Evolutionary conservation across 352 stramenopile genomes (phyloP), one percentile per base, ranked within the genome.

Genomic region (Globisporangium recalcitrans): DNA sequence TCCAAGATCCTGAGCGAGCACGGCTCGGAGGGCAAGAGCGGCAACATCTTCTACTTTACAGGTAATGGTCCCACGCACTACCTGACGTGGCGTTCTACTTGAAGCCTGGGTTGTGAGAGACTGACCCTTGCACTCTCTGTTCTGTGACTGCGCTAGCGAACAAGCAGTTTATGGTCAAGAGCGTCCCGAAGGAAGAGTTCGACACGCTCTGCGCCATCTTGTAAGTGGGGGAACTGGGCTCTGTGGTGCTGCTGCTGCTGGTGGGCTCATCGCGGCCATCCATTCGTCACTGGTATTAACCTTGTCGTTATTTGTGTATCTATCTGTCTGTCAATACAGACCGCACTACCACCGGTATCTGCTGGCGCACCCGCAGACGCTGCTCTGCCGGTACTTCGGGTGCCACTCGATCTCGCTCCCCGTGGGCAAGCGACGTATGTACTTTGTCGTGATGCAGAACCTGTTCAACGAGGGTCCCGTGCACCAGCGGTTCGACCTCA

Each of bases 371-470:
- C 85, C 85, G 0, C 58, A 87, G 48, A 89, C 77, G 56, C 80
- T 85, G 70, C 68, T 94, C 31, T 91, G 85, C 42, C 76, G 82
- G 19, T 92, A 94, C 70, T 92, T 89, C 69, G 85, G 85, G 38
- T 94, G 85, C 63, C 85, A 91, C 64, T 93, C 83, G 11, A 94
- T 94, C 70, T 88, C 85, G 49, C 64, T 94, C 9, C 85, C 85
- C 14, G 88, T 94, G 19, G 85, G 85, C 52, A 93, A 76, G 49
- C 80, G 85, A 19, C 77, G 85, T 16, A 95, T 95, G 85, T 93
- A 91, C 67, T 95, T 95, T 54, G 85, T 95, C 13, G 83, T 94
- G 57, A 94, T 94, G 85, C 83, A 92, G 26, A 94, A 94, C 51
- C 70, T 94, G 4, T 94, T 94, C 60, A 82, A 88, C 40, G 80